phyloP scores from a whole-genome alignment of 139 green algal genomes.

The Nannochloris sp. region DNA sequence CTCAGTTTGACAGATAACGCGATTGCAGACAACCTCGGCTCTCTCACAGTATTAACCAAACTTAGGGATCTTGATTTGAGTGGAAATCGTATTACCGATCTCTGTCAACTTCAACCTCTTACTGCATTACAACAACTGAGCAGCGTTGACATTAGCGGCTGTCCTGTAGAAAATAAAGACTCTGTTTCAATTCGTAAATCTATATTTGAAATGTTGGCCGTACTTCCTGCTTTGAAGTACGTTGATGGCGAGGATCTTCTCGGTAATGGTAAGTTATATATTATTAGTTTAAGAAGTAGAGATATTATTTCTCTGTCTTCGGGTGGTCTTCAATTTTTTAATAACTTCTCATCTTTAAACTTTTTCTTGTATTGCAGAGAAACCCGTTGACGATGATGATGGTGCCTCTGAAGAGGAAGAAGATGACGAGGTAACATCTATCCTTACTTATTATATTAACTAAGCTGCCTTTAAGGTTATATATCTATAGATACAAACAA shows the following conservation, averaged over 20 bases:
- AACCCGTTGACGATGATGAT: constrained; percentile 15
- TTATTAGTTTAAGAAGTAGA: background rate
- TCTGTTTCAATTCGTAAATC: background rate
- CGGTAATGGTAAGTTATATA: constrained; percentile 2
- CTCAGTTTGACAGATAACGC: constrained; percentile 18
- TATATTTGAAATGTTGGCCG: constrained; percentile 12
- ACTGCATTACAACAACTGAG: background rate
- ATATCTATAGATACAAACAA: too few relatives aligned
- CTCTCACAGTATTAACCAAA: background rate
- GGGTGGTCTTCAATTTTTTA: background rate
- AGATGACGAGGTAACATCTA: too few relatives aligned
- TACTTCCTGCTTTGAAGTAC: constrained; percentile 5
- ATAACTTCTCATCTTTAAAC: background rate
- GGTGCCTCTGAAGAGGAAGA: constrained; percentile 26
- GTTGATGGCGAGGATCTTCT: constrained; percentile 18
- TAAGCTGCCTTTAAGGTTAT: too few relatives aligned
- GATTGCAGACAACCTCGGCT: background rate
- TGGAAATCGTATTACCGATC: constrained; percentile 10
- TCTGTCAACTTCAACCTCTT: background rate
- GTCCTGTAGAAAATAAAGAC: background rate
- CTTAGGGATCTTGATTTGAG: constrained; percentile 13
- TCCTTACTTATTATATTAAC: too few relatives aligned
- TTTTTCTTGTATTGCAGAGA: background rate
- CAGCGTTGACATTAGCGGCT: constrained; percentile 8
- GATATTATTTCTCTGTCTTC: background rate